phyloP scores from a whole-genome alignment of 208 protist genomes.

The Leishmania mexicana region DNA sequence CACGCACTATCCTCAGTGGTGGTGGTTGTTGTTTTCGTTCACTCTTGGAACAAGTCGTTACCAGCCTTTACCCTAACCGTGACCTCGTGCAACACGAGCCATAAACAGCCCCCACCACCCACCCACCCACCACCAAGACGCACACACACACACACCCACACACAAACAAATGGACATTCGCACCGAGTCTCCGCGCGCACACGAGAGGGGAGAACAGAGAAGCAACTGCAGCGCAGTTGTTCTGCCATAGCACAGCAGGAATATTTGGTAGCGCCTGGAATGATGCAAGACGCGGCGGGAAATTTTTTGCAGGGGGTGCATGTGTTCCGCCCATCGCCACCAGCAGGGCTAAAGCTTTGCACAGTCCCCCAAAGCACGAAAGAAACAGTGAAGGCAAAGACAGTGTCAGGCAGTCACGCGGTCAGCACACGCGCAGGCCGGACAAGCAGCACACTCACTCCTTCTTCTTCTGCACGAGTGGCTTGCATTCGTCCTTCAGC shows the following conservation, averaged over 20 bases:
- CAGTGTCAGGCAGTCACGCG: not conserved
- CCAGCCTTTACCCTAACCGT: not conserved
- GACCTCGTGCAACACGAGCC: not conserved
- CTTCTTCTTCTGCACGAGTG: conserved; percentile 39
- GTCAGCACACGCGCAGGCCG: not conserved
- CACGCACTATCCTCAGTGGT: not conserved
- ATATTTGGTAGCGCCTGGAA: not conserved
- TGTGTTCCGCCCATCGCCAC: not conserved
- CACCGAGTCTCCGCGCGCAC: not conserved
- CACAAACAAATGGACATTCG: not conserved
- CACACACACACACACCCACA: not conserved
- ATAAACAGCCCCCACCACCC: not conserved
- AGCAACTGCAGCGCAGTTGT: not conserved
- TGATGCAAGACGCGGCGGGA: not conserved
- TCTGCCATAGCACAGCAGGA: not conserved
- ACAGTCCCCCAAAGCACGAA: not conserved
- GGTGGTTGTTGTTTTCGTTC: not conserved
- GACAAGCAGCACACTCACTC: conserved; percentile 22
- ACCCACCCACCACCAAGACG: not conserved
- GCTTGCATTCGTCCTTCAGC: conserved; percentile 41
- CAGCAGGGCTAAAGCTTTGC: not conserved
- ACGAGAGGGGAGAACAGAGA: not conserved
- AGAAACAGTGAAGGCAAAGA: not conserved
- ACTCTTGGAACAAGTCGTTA: not conserved
- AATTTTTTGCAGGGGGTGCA: not conserved